Base-by-base conservation (phyloP, 805 yeast genomes). In the Saccharomycopsis synnaedendra region DNA sequence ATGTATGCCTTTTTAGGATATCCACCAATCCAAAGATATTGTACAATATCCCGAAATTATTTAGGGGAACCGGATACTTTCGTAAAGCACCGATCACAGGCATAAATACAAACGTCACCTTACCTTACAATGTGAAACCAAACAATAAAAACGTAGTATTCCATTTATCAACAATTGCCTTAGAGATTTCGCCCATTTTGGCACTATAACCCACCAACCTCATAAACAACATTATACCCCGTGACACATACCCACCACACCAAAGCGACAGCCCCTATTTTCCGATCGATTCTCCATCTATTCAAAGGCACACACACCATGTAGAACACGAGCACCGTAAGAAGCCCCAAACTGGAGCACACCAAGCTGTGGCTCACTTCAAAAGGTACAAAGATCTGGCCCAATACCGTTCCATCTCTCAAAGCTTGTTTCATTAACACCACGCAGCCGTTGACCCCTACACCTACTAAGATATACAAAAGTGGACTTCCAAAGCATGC, bases 401-500 rank as follows among this genome's bases (percentile, higher is more conserved):
- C 19, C 39, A 19, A 43, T 41, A 10, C 32, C 5, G 7, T 40
- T 41, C 34, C 44, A 27, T 44, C 28, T 5, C 11, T 7, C 9
- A 38, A 32, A 19, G 33, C 5, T 10, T 42, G 41, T 28, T 42
- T 42, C 9, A 55, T 7, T 45, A 64, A 64, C 7, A 74, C 64
- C 1, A 79, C 50, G 32, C 84, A 51, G 0, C 90, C 88, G 55
- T 84, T 82, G 5, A 82, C 57, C 0, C 97, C 96, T 51, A 90
- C 66, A 0, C 97, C 95, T 39, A 89, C 69, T 6, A 93, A 66
- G 40, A 83, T 67, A 46, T 88, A 82, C 37, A 93, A 61, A 49
- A 90, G 64, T 0, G 97, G 97, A 1, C 96, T 85, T 0, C 97
- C 97, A 60, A 89, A 83, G 58, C 97, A 89, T 0, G 97, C 96